Conservation (phyloP, 1,284 basidiomycete species). For the Rhodotorula mucilaginosa region DNA sequence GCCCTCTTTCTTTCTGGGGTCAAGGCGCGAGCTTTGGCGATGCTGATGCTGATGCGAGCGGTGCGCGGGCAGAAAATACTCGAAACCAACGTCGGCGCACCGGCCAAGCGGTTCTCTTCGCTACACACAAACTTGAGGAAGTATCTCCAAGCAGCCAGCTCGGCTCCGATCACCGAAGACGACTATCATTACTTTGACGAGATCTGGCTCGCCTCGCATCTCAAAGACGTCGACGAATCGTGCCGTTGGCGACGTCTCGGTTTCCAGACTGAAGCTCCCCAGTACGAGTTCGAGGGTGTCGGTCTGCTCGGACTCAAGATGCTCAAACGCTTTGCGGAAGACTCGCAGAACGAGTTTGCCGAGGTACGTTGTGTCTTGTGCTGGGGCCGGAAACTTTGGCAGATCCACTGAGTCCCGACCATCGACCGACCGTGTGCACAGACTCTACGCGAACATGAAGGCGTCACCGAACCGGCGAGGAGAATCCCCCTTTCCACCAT, state of each 20-base stretch:
- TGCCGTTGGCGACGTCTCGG: constrained; percentile 75
- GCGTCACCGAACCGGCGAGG: constrained; percentile 49
- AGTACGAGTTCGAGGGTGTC: constrained; percentile 75
- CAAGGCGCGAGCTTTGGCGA: no score
- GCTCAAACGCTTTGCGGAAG: constrained; percentile 67
- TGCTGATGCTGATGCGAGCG: background rate
- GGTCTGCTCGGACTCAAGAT: constrained; percentile 77
- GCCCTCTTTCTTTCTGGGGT: constrained; percentile 1
- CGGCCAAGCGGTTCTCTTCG: constrained; percentile 76
- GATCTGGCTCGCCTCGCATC: constrained; percentile 67
- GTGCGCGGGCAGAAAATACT: constrained; percentile 65
- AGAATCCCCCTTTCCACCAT: constrained; percentile 70
- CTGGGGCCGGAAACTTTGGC: background rate
- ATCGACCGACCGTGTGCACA: background rate
- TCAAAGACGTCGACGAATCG: constrained; percentile 54
- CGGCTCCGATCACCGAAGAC: constrained; percentile 60
- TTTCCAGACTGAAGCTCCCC: constrained; percentile 73
- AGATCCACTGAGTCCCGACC: background rate
- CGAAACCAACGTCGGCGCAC: constrained; percentile 78
- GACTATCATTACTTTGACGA: constrained; percentile 66
- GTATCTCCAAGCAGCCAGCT: constrained; percentile 76
- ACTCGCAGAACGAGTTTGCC: constrained; percentile 74
- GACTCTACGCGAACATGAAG: constrained; percentile 56
- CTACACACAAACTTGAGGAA: constrained; percentile 86
- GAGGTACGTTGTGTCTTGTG: constrained; percentile 57